A percentile compares a stretch with the other conserved stretches of the same genome.
Conservation (phyloP, 2,329 filamentous ascomycete species). For the Didymella glomerata region DNA sequence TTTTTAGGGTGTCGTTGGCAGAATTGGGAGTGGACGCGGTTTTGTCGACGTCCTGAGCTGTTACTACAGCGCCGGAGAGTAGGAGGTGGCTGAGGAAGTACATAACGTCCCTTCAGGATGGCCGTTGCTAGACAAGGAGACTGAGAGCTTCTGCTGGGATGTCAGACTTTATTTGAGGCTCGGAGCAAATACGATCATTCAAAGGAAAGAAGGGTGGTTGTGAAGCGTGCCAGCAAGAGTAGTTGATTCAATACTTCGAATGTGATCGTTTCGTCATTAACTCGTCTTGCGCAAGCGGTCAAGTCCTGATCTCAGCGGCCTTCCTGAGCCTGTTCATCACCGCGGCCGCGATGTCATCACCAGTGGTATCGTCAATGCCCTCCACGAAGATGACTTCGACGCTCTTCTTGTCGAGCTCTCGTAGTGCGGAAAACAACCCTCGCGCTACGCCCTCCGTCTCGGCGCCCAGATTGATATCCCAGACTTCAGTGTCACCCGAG, state of each 20-base stretch:
- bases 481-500: constrained; percentile 46
- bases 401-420: constrained; percentile 80
- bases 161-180: neutral
- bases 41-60: neutral
- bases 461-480: constrained; percentile 77
- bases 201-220: neutral
- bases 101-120: no score
- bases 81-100: neutral
- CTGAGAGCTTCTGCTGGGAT: neutral
- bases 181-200: neutral
- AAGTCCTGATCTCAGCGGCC: constrained; percentile 50
- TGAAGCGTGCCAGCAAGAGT: neutral
- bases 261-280: neutral
- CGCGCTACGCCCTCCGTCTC: constrained; percentile 80
- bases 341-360: constrained; percentile 81
- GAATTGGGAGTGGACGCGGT: neutral
- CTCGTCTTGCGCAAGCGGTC: neutral
- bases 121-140: no score
- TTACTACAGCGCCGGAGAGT: neutral
- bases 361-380: constrained; percentile 73
- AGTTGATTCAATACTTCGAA: neutral
- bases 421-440: constrained; percentile 84
- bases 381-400: constrained; percentile 91
- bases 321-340: constrained; percentile 62
- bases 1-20: neutral